Conservation (phyloP, 2,329 filamentous ascomycete genomes). For the Epichloe gansuensis region DNA sequence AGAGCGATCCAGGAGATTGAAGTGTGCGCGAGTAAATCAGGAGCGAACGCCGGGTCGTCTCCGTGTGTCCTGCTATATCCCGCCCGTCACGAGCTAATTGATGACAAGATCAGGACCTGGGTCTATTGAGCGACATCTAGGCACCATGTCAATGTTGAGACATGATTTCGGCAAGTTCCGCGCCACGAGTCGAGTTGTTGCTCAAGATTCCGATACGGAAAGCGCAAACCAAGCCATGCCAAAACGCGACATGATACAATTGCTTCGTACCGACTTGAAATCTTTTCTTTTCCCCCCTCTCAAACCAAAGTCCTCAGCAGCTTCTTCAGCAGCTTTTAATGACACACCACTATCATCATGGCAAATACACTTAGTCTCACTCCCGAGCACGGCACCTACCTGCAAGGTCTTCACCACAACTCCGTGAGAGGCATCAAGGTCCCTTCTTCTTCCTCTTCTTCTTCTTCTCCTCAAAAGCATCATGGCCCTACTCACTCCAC, state of each 20-base stretch:
- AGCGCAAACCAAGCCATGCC: not conserved
- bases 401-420: conserved; percentile 1
- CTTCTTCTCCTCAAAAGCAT: not conserved
- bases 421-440: not conserved
- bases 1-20: conserved; percentile 23
- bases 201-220: not conserved
- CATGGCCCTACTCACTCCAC: not conserved
- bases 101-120: too few species aligned
- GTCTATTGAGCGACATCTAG: too few species aligned
- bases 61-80: too few species aligned
- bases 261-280: too few species aligned
- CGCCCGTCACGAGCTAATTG: too few species aligned
- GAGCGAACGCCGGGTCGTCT: too few species aligned
- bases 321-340: not conserved
- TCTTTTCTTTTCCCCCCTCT: not conserved
- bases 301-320: not conserved
- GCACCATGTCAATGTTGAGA: too few species aligned
- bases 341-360: conserved; percentile 2
- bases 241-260: not conserved
- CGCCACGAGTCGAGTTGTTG: too few species aligned
- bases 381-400: not conserved
- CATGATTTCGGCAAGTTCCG: too few species aligned
- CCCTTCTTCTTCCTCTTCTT: not conserved
- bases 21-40: too few species aligned
- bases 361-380: conserved; percentile 3